Base-by-base conservation (phyloP, 768 basidiomycete genomes). In the Auricularia sp. region DNA sequence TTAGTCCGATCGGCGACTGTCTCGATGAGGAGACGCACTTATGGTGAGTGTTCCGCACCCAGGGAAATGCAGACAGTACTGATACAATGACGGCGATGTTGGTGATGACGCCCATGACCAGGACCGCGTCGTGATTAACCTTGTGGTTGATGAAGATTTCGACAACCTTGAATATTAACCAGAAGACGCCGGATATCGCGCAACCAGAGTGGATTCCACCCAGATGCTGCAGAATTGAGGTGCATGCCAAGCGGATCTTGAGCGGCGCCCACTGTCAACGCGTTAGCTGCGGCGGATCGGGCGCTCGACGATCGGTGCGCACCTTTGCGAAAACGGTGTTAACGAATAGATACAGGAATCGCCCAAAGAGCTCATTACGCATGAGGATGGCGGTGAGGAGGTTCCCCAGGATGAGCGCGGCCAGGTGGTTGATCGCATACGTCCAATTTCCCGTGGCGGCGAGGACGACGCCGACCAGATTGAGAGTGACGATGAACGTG, bases 191-290 rank as follows among this genome's bases (percentile, higher is more conserved):
- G 1, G 79, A 78, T 1, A 73, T 66, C 7, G 77, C 77, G 67
- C 79, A 80, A 11, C 79, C 79, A 2, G 76, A 77, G 69, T 80
- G 79, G 54, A 80, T 77, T n/a, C 79, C 79, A 18, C 79, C 79
- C 6, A 79, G 69, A 64, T 79, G 79, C 67, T 80, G 74, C 34
- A 74, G 65, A 14, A 71, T 63, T 0, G 78, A 79, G 4, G 79
- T 78, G 64, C 76, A 77, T 8, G 68, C 71, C 1, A 78, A 69
- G 11, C 77, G 73, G 68, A 75, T 77, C 77, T 75, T 76, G 42
- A 78, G 64, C n/a, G 77, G 77, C 7, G 77, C 63, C 77, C 77
- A 78, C 77, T 78, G 67, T 42, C 58, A 39, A n/a, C n/a, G 18
- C 36, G 56, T 63, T 39, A 61, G 24, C 33, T 24, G 33, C n/a